These are phyloP conservation scores for Bidens hawaiensis DNA, from an alignment of 140 eudicot genomes.

Conservation along the genomic window DNA sequence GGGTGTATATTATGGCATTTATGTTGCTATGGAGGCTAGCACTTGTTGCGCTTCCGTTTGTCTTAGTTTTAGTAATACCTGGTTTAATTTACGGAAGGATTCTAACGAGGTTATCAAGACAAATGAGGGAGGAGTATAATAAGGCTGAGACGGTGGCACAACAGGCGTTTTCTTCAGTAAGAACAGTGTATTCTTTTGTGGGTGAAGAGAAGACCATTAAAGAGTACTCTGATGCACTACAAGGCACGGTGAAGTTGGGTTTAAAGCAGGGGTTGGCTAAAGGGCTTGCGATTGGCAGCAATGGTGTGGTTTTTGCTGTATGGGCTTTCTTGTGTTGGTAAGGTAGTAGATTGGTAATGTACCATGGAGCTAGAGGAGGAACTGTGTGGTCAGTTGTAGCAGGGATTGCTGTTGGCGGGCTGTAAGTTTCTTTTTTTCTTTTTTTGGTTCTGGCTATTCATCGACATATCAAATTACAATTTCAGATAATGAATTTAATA, in stretches of 20 bases:
- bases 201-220: conserved; percentile 50
- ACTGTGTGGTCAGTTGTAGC: conserved; percentile 75
- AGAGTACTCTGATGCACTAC: conserved; percentile 54
- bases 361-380: conserved; percentile 76
- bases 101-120: conserved; percentile 53
- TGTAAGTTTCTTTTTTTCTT: conserved; percentile 36
- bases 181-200: conserved; percentile 76
- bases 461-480: neutral
- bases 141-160: conserved; percentile 59
- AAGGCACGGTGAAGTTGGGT: conserved; percentile 62
- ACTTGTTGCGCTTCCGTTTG: conserved; percentile 70
- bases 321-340: conserved; percentile 71
- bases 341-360: conserved; percentile 82
- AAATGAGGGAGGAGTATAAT: conserved; percentile 60
- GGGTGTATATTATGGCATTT: conserved; percentile 55
- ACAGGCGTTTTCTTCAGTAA: conserved; percentile 60
- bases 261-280: conserved; percentile 66
- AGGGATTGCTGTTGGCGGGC: conserved; percentile 64
- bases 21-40: conserved; percentile 72
- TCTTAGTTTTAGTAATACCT: conserved; percentile 59
- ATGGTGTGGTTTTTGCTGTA: conserved; percentile 51
- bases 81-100: conserved; percentile 72
- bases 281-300: conserved; percentile 71
- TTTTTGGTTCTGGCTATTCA: neutral
- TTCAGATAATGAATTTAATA: neutral